phyloP scores from a whole-genome alignment of 208 protist genomes.

The Leishmania mexicana region DNA sequence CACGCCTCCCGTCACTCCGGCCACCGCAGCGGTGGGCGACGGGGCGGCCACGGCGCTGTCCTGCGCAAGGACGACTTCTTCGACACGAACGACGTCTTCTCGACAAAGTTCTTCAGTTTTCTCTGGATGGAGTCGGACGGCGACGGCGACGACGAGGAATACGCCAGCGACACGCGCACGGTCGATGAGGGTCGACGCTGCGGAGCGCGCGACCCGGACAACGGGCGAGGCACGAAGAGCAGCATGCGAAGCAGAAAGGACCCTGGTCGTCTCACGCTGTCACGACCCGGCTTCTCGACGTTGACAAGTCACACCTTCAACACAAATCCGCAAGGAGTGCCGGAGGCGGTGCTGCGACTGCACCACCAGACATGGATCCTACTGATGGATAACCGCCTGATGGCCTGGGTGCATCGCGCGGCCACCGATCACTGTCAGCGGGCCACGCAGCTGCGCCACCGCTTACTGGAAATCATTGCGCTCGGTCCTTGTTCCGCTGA shows the following conservation, averaged over 20 bases:
- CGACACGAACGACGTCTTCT: slow-evolving; percentile 58
- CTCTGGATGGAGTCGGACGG: slow-evolving; percentile 27
- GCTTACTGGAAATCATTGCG: slow-evolving; percentile 70
- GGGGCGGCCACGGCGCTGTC: slow-evolving; percentile 14
- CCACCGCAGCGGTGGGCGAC: slow-evolving; percentile 3
- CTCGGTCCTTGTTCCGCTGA: slow-evolving; percentile 14
- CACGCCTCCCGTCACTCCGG: background rate
- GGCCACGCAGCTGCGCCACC: slow-evolving; percentile 65
- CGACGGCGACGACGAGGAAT: slow-evolving; percentile 12
- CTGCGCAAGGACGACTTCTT: slow-evolving; percentile 42
- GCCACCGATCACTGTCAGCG: slow-evolving; percentile 58
- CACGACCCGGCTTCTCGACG: slow-evolving; percentile 2
- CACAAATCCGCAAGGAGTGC: slow-evolving; percentile 45
- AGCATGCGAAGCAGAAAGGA: background rate
- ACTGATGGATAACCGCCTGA: slow-evolving; percentile 85
- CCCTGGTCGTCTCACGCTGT: slow-evolving; percentile 10
- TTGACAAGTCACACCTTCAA: slow-evolving; percentile 3
- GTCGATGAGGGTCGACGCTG: background rate
- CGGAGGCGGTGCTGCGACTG: slow-evolving; percentile 47
- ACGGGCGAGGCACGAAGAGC: background rate
- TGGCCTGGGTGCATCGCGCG: slow-evolving; percentile 87
- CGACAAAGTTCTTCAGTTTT: slow-evolving; percentile 63
- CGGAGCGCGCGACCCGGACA: background rate
- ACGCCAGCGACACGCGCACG: background rate
- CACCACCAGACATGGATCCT: slow-evolving; percentile 84